Evolutionary conservation across 768 basidiomycete genomes (phyloP).

Genomic region (Royoungia palumana): DNA sequence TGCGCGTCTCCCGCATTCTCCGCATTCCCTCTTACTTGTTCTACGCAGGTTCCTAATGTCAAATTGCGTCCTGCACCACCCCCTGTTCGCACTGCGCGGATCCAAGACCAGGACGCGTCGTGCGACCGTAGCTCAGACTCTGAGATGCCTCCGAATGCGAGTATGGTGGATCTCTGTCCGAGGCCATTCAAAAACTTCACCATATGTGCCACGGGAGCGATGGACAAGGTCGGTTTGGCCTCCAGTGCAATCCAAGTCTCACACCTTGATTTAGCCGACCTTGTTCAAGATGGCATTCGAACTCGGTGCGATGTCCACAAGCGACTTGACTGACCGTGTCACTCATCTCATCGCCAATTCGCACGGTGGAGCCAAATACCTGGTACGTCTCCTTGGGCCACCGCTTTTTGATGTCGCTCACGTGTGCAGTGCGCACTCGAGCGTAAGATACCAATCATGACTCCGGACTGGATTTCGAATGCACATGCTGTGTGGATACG

Average conservation of each 20-base stretch:
- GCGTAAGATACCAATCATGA: slow-evolving; percentile 74
- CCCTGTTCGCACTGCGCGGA: slow-evolving; percentile 18
- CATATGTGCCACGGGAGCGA: slow-evolving; percentile 74
- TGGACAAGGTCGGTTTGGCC: slow-evolving; percentile 61
- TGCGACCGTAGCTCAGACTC: slow-evolving; percentile 46
- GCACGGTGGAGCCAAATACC: slow-evolving; percentile 85
- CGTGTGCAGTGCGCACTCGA: slow-evolving; percentile 71
- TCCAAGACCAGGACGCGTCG: slow-evolving; percentile 25
- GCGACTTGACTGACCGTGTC: slow-evolving; percentile 78
- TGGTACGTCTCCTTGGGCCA: slow-evolving; percentile 40
- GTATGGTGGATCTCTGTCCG: slow-evolving; percentile 50
- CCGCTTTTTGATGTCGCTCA: neutral
- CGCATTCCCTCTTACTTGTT: neutral
- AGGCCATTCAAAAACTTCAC: slow-evolving; percentile 64
- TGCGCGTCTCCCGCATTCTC: neutral
- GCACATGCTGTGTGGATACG: slow-evolving; percentile 70
- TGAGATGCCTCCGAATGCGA: slow-evolving; percentile 45
- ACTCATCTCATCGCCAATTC: slow-evolving; percentile 82
- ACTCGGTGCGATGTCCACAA: slow-evolving; percentile 69
- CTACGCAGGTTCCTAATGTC: slow-evolving; percentile 71
- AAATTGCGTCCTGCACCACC: slow-evolving; percentile 67
- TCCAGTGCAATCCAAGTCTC: slow-evolving; percentile 1
- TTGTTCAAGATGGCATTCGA: slow-evolving; percentile 76
- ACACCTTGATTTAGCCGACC: slow-evolving; percentile 44
- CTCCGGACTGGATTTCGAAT: slow-evolving; percentile 72